Percentiles rank a stretch among this genome's conserved stretches.
phyloP scores from a whole-genome alignment of 371 early-diverging fungal species.

The Saksenaea vasiformis region DNA sequence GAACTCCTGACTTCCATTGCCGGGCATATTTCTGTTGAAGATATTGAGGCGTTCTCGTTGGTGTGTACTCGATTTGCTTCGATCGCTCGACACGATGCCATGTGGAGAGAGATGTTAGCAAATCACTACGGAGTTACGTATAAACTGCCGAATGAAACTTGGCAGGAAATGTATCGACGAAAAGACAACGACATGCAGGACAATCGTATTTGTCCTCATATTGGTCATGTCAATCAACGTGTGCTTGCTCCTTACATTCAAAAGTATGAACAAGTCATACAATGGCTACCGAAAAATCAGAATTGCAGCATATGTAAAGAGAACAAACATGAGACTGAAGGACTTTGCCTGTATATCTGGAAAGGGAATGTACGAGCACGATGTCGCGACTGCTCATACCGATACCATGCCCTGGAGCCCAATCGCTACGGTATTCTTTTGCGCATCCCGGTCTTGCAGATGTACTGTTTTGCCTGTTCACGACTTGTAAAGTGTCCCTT shows the following conservation, averaged over 20 bases:
- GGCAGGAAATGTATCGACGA: constrained; percentile 42
- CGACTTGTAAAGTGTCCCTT: constrained; percentile 28
- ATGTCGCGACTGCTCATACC: constrained; percentile 49
- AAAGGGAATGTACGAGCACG: constrained; percentile 43
- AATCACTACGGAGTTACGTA: constrained; percentile 45
- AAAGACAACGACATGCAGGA: constrained; percentile 38
- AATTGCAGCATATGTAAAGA: constrained; percentile 41
- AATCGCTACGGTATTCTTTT: constrained; percentile 46
- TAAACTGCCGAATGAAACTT: constrained; percentile 36
- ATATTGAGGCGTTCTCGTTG: constrained; percentile 23
- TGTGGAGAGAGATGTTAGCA: constrained; percentile 43
- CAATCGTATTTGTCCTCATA: constrained; percentile 45
- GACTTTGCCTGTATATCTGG: constrained; percentile 34
- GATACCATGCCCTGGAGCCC: constrained; percentile 36
- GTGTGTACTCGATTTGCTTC: constrained; percentile 34
- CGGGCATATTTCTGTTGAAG: constrained; percentile 33
- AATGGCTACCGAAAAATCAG: constrained; percentile 37
- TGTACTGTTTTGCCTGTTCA: constrained; percentile 49
- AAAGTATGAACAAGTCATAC: constrained; percentile 39
- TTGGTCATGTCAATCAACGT: constrained; percentile 28
- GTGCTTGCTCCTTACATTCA: constrained; percentile 34
- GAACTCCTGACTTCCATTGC: constrained; percentile 41
- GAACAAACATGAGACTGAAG: constrained; percentile 22
- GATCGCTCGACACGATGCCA: constrained; percentile 36
- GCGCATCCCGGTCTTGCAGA: constrained; percentile 45